Base-by-base conservation (phyloP, 2,329 filamentous ascomycete genomes). In the Teratosphaeria zuluensis region DNA sequence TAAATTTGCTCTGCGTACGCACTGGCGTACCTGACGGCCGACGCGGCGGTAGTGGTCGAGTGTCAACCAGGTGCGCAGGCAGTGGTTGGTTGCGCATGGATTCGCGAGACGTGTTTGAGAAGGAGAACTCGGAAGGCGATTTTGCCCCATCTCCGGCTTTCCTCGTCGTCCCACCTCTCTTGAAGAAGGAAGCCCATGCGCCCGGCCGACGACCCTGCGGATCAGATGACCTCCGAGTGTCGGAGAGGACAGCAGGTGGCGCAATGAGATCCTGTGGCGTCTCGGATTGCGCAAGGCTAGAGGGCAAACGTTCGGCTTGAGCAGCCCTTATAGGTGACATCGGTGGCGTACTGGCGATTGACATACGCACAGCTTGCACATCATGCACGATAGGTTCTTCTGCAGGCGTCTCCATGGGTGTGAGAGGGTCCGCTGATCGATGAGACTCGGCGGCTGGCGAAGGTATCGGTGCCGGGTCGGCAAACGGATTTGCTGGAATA, bases 51-150 rank as follows among this genome's bases (percentile, higher is more conserved):
- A 65, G 69, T 48, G 69, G 72, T 24, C 64, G 58, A 11, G 60
- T 67, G 56, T 70, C 73, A 19, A 78, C 65, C 28, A 80, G 72
- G 58, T 81, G 79, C 54, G 78, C 74, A 19, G 80, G 79, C 31
- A 77, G 75, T 56, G 76, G 73, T 59, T 84, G 77, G 63, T 77
- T 79, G 62, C 81, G 79, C 75, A 96, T 92, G 16, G 92, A 95
- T 68, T 96, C 92, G 63, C 91, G 83, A 1, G 92, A 96, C 0
- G 90, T 89, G 68, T 96, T 96, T 4, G 90, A 91, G 70, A 95
- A 94, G 0, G 77, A 78, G 19, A 68, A 66, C n/a, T 92, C 91
- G 0, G 89, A 88, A 3, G 87, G 81, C 2, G 70, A 79, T 62
- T 70, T 81, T 74, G 74, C 71, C 30, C 77, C 75, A 69, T 73